phyloP scores from a whole-genome alignment of 2,329 filamentous ascomycete species.

The Trichoderma atrobrunneum region DNA sequence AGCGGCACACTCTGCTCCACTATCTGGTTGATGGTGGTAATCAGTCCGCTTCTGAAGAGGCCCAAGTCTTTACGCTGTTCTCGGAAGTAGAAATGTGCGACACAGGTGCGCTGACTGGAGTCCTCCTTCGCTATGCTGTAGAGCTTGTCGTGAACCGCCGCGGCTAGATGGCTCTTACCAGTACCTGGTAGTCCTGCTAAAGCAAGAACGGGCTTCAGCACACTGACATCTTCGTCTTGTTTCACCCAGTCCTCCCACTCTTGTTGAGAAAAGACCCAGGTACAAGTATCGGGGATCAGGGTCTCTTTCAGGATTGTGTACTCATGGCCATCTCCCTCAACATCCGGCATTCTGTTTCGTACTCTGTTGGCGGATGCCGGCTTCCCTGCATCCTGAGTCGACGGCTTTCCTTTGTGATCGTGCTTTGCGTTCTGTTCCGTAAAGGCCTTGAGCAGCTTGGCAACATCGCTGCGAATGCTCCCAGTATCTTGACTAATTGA shows the following conservation, averaged over 20 bases:
- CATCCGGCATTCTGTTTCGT: slow-evolving; percentile 25
- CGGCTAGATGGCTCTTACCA: slow-evolving; percentile 35
- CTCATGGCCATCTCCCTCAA: slow-evolving; percentile 27
- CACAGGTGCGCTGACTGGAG: slow-evolving; percentile 22
- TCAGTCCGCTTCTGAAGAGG: slow-evolving; percentile 26
- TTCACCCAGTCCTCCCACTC: slow-evolving; percentile 31
- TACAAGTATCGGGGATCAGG: slow-evolving; percentile 29
- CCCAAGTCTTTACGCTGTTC: slow-evolving; percentile 31
- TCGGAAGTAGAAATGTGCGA: slow-evolving; percentile 38
- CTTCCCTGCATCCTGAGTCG: slow-evolving; percentile 24
- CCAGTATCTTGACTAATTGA: slow-evolving; percentile 29
- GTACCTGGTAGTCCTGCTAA: slow-evolving; percentile 31
- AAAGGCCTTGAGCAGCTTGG: slow-evolving; percentile 29
- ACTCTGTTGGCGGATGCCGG: slow-evolving; percentile 25
- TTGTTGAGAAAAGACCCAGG: slow-evolving; percentile 31
- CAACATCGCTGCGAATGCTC: slow-evolving; percentile 28
- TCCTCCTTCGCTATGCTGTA: slow-evolving; percentile 19
- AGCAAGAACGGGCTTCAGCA: slow-evolving; percentile 25
- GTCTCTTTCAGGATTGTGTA: slow-evolving; percentile 31
- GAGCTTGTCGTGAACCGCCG: slow-evolving; percentile 25
- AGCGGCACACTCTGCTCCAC: slow-evolving; percentile 30
- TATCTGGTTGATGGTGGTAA: slow-evolving; percentile 31
- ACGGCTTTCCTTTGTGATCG: slow-evolving; percentile 22
- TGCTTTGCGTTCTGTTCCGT: slow-evolving; percentile 23
- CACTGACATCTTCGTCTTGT: background rate